Percentiles rank a stretch among this genome's conserved stretches.
Conservation (phyloP, 495 filamentous ascomycete genomes). For the Cercophora scortea region DNA sequence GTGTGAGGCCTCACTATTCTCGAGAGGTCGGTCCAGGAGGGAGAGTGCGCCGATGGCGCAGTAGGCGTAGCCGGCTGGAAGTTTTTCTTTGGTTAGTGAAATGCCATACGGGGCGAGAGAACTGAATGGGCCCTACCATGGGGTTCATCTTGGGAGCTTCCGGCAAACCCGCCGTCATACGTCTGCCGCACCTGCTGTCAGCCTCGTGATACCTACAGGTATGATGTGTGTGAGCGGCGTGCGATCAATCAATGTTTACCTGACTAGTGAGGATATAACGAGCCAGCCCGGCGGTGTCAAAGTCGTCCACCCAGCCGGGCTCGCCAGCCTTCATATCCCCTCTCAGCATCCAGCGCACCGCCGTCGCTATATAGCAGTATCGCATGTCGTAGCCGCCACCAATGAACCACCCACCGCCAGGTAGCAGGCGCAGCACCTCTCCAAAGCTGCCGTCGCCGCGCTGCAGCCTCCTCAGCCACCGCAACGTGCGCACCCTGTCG, state of each 20-base stretch:
- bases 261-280: slow-evolving; percentile 56
- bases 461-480: slow-evolving; percentile 72
- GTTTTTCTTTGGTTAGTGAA: not conserved
- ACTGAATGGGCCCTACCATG: slow-evolving; percentile 54
- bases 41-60: slow-evolving; percentile 71
- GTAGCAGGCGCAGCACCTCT: slow-evolving; percentile 55
- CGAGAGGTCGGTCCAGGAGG: slow-evolving; percentile 50
- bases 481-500: slow-evolving; percentile 56
- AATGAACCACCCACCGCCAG: slow-evolving; percentile 40
- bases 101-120: not conserved
- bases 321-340: slow-evolving; percentile 46
- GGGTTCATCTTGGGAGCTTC: slow-evolving; percentile 74
- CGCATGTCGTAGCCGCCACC: slow-evolving; percentile 77
- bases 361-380: slow-evolving; percentile 75
- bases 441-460: slow-evolving; percentile 85
- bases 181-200: slow-evolving; percentile 41
- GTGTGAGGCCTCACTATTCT: slow-evolving; percentile 20
- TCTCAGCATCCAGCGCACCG: slow-evolving; percentile 73
- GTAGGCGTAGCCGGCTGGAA: slow-evolving; percentile 75
- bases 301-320: slow-evolving; percentile 55
- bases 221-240: not conserved
- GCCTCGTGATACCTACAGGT: slow-evolving; percentile 9
- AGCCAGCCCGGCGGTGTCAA: slow-evolving; percentile 63
- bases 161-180: slow-evolving; percentile 85
- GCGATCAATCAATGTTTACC: slow-evolving; percentile 6